Evolutionary conservation across 352 stramenopile genomes (phyloP), one percentile per base, ranked within the genome.

Genomic region (Globisporangium ultimum): DNA sequence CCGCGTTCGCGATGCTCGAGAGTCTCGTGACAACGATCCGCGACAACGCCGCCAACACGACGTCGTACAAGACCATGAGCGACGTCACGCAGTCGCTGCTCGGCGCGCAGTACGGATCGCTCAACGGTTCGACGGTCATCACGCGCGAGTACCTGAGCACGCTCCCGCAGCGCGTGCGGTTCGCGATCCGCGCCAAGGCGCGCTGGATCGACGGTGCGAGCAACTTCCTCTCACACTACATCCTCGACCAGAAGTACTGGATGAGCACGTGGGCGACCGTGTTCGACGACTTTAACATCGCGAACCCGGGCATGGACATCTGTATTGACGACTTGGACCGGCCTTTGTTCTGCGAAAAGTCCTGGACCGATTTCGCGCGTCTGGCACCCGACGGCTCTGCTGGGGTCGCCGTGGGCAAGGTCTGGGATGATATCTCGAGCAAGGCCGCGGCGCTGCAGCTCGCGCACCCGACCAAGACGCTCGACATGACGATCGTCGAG

Each of bases 211-310:
- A 74, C 48, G 69, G 64, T 17, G 75, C 67, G 32, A 80, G 62
- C 45, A 84, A 70, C 57, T 80, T 84, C 42, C 53, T 84, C 14
- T 80, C 70, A 41, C 72, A 74, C 36, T 74, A 82, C 45, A 63
- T 84, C 28, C 63, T 84, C 43, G 72, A 84, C 24, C 74, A 81
- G 47, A 81, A 80, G 59, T 81, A 81, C 24, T 84, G 74, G 74
- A 74, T 84, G 60, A 78, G 70, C 36, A 72, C 76, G 28, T 84
- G 72, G 74, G 72, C 58, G 17, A 82, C 74, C 5, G 61, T 66
- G 13, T 84, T 84, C 21, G 54, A 68, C 20, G 72, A 75, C 18
- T 61, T 84, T n/a, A 58, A 72, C 21, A 28, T 32, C 17, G 55
- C 41, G 40, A 47, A 18, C 13, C 67, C 63, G 12, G 74, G 74